Evolutionary conservation across 1,284 basidiomycete genomes (phyloP), one percentile per base, ranked within the genome.

Genomic region (Malassezia vespertilionis): DNA sequence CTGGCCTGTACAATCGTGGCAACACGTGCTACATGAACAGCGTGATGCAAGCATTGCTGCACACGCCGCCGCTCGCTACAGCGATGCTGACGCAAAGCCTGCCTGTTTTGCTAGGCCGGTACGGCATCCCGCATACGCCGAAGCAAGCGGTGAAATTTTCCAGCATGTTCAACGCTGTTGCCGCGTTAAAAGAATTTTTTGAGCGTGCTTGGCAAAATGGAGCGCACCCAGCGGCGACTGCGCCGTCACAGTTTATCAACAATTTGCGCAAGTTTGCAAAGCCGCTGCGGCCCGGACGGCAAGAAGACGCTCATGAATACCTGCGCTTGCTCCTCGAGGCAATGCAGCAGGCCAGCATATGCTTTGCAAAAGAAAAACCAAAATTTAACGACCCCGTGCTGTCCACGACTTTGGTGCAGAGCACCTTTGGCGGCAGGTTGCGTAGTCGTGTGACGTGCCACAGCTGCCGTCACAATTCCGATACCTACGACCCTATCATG

Each of bases 21-120:
- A 97, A 96, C 71, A 93, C 88, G 1, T 99, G 93, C 73, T 99
- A 95, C 73, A 76, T 95, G 61, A 99, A 99, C 73, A 89, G 87
- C 56, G 86, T 84, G 26, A 74, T 97, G 49, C 93, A 99, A 74
- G 87, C 88, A 59, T 77, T 97, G 39, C 74, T 96, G 17, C 90
- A 97, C 70, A 96, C 91, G 0, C 82, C 90, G 8, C 88, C 90
- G 3, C 77, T 99, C 15, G 76, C 93, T 23, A 78, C 79, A 54
- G 73, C 84, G 28, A 71, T 90, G 10, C 53, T 78, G 24, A 74
- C 62, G 11, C 61, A 90, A 63, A 72, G 73, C 17, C 73, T 73
- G 38, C 69, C 74, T 4, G 69, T 74, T 33, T 76, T 78, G 76
- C 58, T 62, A 73, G 72, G 55, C 2, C 40, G 46, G 40, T 33